Evolutionary conservation across 768 basidiomycete genomes (phyloP).

Genomic region (Lactarius psammicola): DNA sequence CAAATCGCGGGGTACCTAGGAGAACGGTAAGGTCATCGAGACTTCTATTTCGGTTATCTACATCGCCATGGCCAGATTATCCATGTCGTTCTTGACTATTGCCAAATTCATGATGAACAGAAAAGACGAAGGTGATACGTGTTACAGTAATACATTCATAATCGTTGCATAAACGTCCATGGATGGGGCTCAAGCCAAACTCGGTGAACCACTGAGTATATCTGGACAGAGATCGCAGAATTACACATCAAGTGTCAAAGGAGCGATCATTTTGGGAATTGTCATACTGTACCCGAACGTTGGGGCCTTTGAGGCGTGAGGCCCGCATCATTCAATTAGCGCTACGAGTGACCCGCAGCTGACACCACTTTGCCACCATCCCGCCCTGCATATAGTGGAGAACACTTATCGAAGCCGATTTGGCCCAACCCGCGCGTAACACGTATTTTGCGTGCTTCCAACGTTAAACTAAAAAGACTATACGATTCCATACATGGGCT

Average conservation of each 20-base stretch:
- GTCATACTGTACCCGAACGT: background rate
- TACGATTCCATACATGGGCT: too few relatives aligned
- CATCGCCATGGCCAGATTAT: background rate
- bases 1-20: background rate
- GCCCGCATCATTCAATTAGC: background rate
- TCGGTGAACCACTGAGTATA: background rate
- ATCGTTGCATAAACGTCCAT: too few relatives aligned
- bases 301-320: background rate
- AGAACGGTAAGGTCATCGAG: background rate
- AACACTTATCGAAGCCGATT: conserved; percentile 48
- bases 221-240: background rate
- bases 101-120: background rate
- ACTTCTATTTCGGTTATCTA: background rate
- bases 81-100: background rate
- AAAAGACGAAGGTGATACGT: background rate
- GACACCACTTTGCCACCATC: background rate
- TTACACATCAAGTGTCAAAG: background rate
- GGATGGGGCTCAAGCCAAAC: background rate
- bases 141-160: too few relatives aligned
- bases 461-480: too few relatives aligned
- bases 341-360: background rate
- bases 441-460: too few relatives aligned
- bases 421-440: conserved; percentile 36
- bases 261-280: background rate
- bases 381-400: conserved; percentile 39